Evolutionary conservation across 352 stramenopile genomes (phyloP).

Genomic region (Pythium graminicola): DNA sequence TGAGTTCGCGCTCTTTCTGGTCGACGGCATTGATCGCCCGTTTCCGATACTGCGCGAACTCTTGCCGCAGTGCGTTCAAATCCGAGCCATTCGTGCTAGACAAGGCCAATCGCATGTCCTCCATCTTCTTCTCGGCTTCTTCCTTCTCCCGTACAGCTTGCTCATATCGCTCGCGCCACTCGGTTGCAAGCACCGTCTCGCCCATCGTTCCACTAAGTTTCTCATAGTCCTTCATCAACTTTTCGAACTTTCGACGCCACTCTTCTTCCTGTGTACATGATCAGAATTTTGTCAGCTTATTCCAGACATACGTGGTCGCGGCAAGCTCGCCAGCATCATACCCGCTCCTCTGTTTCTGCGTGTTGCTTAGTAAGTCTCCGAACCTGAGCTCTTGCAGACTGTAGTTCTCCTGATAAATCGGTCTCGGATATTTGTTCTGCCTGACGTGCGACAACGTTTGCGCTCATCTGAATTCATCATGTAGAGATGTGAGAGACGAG

Average conservation of each 20-base stretch:
- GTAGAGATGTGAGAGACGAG: background rate
- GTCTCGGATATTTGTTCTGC: constrained; percentile 74
- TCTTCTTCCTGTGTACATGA: constrained; percentile 70
- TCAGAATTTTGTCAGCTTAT: too few species aligned
- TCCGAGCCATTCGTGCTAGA: constrained; percentile 38
- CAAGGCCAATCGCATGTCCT: constrained; percentile 38
- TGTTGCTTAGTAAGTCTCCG: constrained; percentile 72
- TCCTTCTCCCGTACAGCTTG: constrained; percentile 69
- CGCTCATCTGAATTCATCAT: constrained; percentile 57
- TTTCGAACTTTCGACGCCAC: constrained; percentile 82
- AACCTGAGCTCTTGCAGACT: constrained; percentile 65
- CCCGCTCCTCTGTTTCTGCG: constrained; percentile 65
- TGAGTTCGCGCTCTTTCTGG: constrained; percentile 77
- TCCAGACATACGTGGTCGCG: too few species aligned
- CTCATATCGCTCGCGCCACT: constrained; percentile 82
- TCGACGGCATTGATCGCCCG: constrained; percentile 71
- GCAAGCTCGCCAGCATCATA: constrained; percentile 21
- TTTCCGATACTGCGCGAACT: constrained; percentile 78
- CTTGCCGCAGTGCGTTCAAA: constrained; percentile 57
- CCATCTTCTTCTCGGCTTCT: constrained; percentile 66
- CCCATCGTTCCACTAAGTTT: constrained; percentile 83
- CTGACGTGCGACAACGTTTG: constrained; percentile 64
- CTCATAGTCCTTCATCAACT: constrained; percentile 79
- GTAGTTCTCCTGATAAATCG: constrained; percentile 60
- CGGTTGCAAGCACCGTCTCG: constrained; percentile 73